Conservation (phyloP, 2,329 filamentous ascomycete species). For the Monosporascus sp. region DNA sequence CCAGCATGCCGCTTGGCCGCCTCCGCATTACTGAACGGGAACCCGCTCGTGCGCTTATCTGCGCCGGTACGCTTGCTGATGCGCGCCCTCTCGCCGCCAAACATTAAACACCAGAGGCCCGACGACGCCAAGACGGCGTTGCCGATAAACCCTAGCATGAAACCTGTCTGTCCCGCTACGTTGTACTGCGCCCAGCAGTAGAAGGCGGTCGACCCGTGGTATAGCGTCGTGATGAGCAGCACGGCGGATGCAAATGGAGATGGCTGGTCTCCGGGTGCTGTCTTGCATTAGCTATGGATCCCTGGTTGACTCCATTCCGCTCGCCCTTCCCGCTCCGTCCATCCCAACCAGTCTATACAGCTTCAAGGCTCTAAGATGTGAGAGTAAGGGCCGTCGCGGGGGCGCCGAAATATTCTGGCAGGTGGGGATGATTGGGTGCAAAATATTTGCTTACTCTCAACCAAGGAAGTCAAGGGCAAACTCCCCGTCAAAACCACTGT, state of each 20-base stretch:
- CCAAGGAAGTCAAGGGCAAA: slow-evolving; percentile 56
- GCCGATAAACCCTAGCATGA: slow-evolving; percentile 54
- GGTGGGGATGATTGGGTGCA: no score
- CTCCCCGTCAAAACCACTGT: slow-evolving; percentile 66
- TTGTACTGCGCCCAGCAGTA: slow-evolving; percentile 66
- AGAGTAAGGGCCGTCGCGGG: no score
- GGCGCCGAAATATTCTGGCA: background rate
- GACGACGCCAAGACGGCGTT: slow-evolving; percentile 53
- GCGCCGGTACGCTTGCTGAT: slow-evolving; percentile 34
- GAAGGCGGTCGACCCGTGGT: slow-evolving; percentile 58
- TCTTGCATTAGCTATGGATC: background rate
- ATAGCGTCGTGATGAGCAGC: slow-evolving; percentile 59
- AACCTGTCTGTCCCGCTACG: slow-evolving; percentile 50
- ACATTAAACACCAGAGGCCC: slow-evolving; percentile 57
- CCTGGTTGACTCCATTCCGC: no score
- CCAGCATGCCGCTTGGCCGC: slow-evolving; percentile 26
- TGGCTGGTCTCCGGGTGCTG: slow-evolving; percentile 30
- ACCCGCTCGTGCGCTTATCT: slow-evolving; percentile 37
- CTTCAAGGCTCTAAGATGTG: no score
- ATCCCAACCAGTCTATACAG: no score
- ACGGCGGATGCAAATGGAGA: slow-evolving; percentile 63
- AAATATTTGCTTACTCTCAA: slow-evolving; percentile 27
- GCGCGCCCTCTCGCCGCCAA: slow-evolving; percentile 30
- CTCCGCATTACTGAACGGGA: slow-evolving; percentile 32
- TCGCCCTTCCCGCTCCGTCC: no score